Percentiles rank a stretch among this genome's conserved stretches.
Conservation (phyloP, 2,329 filamentous ascomycete species). For the Diaporthe aspalathi region DNA sequence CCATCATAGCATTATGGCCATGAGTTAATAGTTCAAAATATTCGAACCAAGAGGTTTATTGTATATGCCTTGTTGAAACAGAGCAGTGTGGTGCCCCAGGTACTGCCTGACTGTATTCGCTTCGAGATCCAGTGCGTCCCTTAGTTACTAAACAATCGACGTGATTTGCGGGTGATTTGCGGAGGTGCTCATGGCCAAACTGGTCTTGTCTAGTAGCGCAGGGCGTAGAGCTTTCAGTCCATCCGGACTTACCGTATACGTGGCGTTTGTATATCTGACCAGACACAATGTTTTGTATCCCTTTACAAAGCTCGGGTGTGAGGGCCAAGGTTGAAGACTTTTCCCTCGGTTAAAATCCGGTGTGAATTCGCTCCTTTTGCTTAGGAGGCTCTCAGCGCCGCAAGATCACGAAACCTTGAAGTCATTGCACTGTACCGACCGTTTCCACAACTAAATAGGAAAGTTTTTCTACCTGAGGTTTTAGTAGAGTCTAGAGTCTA, state of each 20-base stretch:
- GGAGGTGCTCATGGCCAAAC: too few relatives aligned
- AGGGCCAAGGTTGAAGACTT: background rate
- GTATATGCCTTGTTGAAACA: too few relatives aligned
- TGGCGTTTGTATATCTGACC: background rate
- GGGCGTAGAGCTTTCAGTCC: background rate
- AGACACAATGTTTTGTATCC: conserved; percentile 15
- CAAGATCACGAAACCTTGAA: background rate
- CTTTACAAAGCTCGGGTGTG: background rate
- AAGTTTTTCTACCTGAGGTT: background rate
- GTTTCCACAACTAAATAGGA: too few relatives aligned
- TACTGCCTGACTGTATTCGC: too few relatives aligned
- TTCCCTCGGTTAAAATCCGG: conserved; percentile 17
- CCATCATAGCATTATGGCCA: conserved; percentile 15
- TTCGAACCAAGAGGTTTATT: background rate
- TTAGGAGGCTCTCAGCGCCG: background rate
- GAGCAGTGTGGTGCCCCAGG: too few relatives aligned
- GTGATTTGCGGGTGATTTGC: too few relatives aligned
- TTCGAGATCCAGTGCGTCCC: too few relatives aligned
- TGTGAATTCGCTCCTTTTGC: background rate
- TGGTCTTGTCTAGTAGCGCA: too few relatives aligned
- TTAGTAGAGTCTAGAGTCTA: background rate
- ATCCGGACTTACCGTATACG: background rate
- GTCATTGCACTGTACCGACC: background rate
- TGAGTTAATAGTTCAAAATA: conserved; percentile 15
- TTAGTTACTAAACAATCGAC: too few relatives aligned